Evolutionary conservation across 202 grass and related monocot genomes (phyloP), one percentile per base, ranked within the genome.

Genomic region (Cymbopogon flexuosus): DNA sequence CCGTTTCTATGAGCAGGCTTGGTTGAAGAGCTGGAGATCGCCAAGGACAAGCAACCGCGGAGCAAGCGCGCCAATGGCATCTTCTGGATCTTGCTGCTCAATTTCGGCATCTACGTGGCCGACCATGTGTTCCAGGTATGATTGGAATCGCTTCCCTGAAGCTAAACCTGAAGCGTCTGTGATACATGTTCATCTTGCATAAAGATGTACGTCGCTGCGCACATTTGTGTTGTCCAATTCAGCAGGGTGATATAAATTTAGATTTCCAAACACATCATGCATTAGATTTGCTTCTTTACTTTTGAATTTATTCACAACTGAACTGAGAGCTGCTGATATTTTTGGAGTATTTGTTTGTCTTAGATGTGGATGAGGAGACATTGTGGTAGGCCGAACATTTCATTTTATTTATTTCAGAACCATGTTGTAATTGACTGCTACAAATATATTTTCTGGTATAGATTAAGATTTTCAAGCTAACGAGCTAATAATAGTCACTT

Each of bases 51-150:
- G 80, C 78, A 79, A 34, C 83, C 63, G 64, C 87, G 63, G 60
- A 70, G 81, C 19, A 85, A 69, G 21, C 80, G 88, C 40, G 70
- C 78, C 5, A 95, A 88, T 85, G 96, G 92, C 35, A 83, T 98
- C 77, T 98, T 95, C 82, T 95, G 96, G 96, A 93, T 99, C 88
- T 78, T 99, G 72, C 88, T 95, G 47, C 88, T 99, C 83, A 99
- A 95, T 86, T 86, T 99, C 30, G 90, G 90, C 16, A n/a, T 91
- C 83, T 99, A 95, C 54, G 78, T 99, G 61, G 92, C 96, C 10
- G 92, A 99, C 87, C 96, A 99, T 70, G 19, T 93, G 71, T 82
- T 99, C 65, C 83, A 91, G 90, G 96, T 98, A 89, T 33, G 7
- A 15, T 22, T 67, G 2, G 31, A 65, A 30, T 31, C n/a, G 46